Evolutionary conservation across 441 rosid species (phyloP).

Genomic region (Codiaeum variegatum): DNA sequence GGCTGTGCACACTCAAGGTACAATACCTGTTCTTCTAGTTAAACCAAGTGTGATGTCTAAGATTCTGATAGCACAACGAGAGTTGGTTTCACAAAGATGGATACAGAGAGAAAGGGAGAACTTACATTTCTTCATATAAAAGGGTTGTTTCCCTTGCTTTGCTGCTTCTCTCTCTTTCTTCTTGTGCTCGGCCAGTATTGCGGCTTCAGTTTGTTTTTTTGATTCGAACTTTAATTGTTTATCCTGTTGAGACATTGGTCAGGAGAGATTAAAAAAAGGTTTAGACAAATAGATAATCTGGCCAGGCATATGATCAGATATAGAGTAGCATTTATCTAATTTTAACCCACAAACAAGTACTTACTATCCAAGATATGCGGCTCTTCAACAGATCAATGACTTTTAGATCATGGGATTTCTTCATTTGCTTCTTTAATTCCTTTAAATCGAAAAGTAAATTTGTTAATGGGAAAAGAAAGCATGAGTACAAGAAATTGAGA

Average conservation of each 20-base stretch:
- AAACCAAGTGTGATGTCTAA: neutral
- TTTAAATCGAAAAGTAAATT: conserved; percentile 21
- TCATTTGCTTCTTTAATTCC: conserved; percentile 62
- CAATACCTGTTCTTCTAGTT: neutral
- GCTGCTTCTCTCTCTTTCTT: conserved; percentile 84
- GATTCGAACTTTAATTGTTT: conserved; percentile 64
- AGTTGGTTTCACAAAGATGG: neutral
- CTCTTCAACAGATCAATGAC: conserved; percentile 44
- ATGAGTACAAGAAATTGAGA: neutral
- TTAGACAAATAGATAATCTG: neutral
- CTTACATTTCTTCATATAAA: conserved; percentile 80
- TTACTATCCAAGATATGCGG: conserved; percentile 60
- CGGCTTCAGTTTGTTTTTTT: conserved; percentile 45
- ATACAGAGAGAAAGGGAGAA: conserved; percentile 19
- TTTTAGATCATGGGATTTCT: conserved; percentile 48
- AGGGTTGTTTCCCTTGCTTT: conserved; percentile 80
- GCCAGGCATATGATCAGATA: neutral
- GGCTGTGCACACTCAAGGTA: neutral
- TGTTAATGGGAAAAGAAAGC: neutral
- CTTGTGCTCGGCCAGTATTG: conserved; percentile 66
- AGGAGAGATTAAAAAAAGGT: neutral
- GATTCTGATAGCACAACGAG: neutral
- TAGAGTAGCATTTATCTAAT: conserved; percentile 1
- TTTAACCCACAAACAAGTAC: conserved; percentile 20
- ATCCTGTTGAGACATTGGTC: conserved; percentile 39